These are phyloP conservation scores for Aureobasidium leucospermi DNA, from an alignment of 2,329 filamentous ascomycete species.

Conservation along the genomic window DNA sequence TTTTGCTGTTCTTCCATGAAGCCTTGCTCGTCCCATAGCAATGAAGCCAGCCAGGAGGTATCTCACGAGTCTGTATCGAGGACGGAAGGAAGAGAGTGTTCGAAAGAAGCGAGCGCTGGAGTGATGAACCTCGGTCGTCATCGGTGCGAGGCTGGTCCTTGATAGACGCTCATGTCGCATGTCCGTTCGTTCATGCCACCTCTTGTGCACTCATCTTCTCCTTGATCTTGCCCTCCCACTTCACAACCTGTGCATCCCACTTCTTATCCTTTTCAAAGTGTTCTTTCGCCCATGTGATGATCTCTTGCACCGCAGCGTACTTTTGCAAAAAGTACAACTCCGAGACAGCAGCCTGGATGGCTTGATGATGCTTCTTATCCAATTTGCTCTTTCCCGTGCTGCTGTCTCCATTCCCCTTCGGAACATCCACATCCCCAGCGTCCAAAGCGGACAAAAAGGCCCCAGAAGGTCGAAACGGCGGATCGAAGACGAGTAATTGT, in stretches of 20 bases:
- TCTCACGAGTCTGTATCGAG: too few relatives aligned
- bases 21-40: too few relatives aligned
- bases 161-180: too few relatives aligned
- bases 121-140: too few relatives aligned
- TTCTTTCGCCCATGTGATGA: conserved; percentile 21
- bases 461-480: neutral
- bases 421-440: neutral
- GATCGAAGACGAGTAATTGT: neutral
- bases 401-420: too few relatives aligned
- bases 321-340: conserved; percentile 53
- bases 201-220: conserved; percentile 14
- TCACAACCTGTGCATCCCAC: conserved; percentile 7
- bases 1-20: too few relatives aligned
- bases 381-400: conserved; percentile 18
- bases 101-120: too few relatives aligned
- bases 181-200: too few relatives aligned
- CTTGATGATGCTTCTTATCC: conserved; percentile 24
- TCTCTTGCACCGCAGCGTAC: conserved; percentile 39
- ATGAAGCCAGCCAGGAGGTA: too few relatives aligned
- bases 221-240: conserved; percentile 16
- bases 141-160: too few relatives aligned
- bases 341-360: conserved; percentile 46
- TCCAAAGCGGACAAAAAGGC: neutral
- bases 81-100: too few relatives aligned
- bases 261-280: conserved; percentile 20